phyloP scores from a whole-genome alignment of 345 rosid genomes.

The Syzygium jambos region DNA sequence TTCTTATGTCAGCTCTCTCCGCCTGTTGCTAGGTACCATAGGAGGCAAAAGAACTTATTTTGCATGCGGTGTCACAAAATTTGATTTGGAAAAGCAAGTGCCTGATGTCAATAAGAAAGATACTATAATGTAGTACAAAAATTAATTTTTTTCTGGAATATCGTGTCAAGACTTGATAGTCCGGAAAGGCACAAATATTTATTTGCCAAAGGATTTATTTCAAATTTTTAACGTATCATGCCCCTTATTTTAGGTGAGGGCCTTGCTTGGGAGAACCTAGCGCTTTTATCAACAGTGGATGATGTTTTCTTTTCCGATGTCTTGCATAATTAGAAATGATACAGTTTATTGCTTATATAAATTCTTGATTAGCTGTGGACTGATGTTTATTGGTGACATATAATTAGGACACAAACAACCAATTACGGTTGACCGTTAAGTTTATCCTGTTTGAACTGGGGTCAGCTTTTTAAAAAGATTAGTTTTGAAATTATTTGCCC shows the following conservation, averaged over 20 bases:
- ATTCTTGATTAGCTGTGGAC: neutral
- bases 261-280: neutral
- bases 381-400: neutral
- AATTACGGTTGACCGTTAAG: neutral
- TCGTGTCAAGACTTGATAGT: neutral
- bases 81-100: neutral
- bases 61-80: neutral
- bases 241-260: neutral
- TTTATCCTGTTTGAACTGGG: neutral
- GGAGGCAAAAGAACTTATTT: neutral
- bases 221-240: neutral
- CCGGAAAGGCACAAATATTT: neutral
- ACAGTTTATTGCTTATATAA: neutral
- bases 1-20: neutral
- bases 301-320: neutral
- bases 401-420: neutral
- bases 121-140: neutral
- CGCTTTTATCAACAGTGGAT: neutral
- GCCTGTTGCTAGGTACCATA: neutral
- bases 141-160: neutral
- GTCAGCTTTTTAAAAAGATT: neutral
- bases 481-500: neutral
- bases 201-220: neutral
- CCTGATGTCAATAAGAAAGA: neutral
- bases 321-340: neutral